phyloP scores from a whole-genome alignment of 257 asterid species.

The Petunia axillaris region DNA sequence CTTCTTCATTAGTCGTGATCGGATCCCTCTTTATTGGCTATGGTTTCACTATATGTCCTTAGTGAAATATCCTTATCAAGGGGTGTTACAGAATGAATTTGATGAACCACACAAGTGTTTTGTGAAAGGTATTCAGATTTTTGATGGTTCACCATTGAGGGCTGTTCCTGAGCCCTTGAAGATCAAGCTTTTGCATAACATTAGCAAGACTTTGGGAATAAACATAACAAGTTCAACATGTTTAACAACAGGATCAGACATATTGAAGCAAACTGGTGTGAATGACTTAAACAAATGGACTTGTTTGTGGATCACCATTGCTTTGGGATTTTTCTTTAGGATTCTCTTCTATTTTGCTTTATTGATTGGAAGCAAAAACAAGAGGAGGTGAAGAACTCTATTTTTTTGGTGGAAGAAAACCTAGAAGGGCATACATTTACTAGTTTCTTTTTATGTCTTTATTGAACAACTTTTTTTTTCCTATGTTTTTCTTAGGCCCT shows the following conservation, averaged over 20 bases:
- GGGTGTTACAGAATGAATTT: constrained; percentile 47
- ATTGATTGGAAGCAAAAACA: constrained; percentile 53
- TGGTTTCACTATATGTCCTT: constrained; percentile 50
- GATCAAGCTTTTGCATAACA: constrained; percentile 40
- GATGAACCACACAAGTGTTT: constrained; percentile 42
- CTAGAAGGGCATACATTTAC: neutral
- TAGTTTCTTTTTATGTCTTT: neutral
- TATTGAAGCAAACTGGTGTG: constrained; percentile 41
- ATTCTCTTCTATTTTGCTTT: constrained; percentile 45
- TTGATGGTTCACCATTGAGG: constrained; percentile 43
- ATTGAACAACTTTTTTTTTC: neutral
- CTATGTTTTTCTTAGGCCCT: neutral
- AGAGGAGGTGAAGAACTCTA: constrained; percentile 35
- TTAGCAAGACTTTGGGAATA: constrained; percentile 39
- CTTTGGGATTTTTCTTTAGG: constrained; percentile 41
- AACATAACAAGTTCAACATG: constrained; percentile 44
- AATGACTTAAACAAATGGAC: constrained; percentile 44
- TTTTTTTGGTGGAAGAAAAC: too few relatives aligned
- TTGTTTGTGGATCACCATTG: constrained; percentile 45
- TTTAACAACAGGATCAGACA: constrained; percentile 42
- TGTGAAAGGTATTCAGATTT: constrained; percentile 42
- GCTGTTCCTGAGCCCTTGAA: constrained; percentile 36
- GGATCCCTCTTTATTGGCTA: constrained; percentile 47
- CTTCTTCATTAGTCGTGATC: constrained; percentile 41
- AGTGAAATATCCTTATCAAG: constrained; percentile 51